phyloP scores from a whole-genome alignment of 2,329 filamentous ascomycete genomes.

The Fusarium agapanthi region DNA sequence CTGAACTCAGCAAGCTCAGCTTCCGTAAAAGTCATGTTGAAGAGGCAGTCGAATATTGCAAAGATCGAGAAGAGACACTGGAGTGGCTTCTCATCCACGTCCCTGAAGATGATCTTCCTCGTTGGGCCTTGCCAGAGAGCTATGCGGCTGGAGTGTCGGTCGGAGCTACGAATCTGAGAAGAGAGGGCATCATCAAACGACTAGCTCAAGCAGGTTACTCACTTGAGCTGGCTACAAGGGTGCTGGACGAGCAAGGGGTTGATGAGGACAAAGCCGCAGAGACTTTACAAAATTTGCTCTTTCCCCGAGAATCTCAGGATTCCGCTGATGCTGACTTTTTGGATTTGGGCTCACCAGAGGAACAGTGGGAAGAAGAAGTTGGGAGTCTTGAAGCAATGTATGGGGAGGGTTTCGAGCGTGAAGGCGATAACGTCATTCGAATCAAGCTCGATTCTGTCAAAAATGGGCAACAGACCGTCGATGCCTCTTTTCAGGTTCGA shows the following conservation, averaged over 20 bases:
- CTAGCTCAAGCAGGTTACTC: constrained; percentile 87
- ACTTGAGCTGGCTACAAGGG: constrained; percentile 80
- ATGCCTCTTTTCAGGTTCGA: constrained; percentile 71
- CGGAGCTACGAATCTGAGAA: constrained; percentile 80
- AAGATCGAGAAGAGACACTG: constrained; percentile 89
- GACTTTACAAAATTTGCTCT: constrained; percentile 70
- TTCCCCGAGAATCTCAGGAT: constrained; percentile 26
- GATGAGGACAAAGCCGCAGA: constrained; percentile 83
- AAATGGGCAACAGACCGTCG: constrained; percentile 60
- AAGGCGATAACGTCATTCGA: constrained; percentile 72
- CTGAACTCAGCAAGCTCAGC: constrained; percentile 79
- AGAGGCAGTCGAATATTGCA: constrained; percentile 87
- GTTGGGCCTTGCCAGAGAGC: constrained; percentile 89
- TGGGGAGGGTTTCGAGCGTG: constrained; percentile 72
- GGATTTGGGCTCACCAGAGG: constrained; percentile 61
- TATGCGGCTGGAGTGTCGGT: constrained; percentile 92
- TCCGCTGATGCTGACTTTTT: constrained; percentile 51
- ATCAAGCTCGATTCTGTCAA: constrained; percentile 70
- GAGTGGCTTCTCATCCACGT: constrained; percentile 98
- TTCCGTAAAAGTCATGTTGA: constrained; percentile 91
- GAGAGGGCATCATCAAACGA: constrained; percentile 83
- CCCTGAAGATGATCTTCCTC: constrained; percentile 93
- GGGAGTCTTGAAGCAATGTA: constrained; percentile 86
- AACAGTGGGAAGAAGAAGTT: constrained; percentile 87
- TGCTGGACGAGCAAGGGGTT: constrained; percentile 73